These are phyloP conservation scores for Cucurbita pepo DNA, from an alignment of 306 rosid genomes.

Conservation along the genomic window DNA sequence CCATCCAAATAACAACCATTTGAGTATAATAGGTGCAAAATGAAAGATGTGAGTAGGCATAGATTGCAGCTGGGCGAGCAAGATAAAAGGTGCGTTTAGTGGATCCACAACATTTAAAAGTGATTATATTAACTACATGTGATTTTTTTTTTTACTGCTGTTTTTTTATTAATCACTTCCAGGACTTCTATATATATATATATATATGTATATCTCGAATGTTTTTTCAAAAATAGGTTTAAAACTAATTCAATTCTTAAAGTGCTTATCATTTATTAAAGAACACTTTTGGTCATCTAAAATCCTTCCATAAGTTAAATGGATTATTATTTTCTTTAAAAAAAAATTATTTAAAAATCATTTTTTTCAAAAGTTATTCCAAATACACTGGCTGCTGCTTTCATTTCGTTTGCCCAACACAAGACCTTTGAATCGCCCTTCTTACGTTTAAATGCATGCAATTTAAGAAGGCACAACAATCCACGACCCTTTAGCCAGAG, in stretches of 20 bases:
- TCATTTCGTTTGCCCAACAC: background rate
- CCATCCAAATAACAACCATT: slow-evolving; percentile 5
- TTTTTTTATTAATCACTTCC: too few species aligned
- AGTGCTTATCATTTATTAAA: background rate
- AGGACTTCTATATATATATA: too few species aligned
- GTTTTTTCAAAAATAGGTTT: background rate
- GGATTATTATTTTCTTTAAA: too few species aligned
- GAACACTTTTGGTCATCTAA: background rate
- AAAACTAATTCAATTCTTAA: background rate
- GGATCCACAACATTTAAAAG: background rate
- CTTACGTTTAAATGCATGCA: background rate
- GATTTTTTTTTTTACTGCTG: too few species aligned
- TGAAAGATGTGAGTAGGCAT: background rate
- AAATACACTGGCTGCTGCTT: background rate
- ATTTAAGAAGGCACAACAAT: background rate
- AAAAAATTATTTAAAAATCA: too few species aligned
- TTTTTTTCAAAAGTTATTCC: background rate
- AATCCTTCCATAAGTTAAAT: background rate
- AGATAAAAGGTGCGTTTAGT: too few species aligned
- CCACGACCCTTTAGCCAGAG: background rate
- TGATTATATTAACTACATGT: too few species aligned
- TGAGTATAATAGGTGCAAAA: background rate
- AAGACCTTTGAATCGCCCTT: background rate
- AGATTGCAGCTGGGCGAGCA: too few species aligned
- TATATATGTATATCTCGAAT: too few species aligned